Evolutionary conservation across 163 green algal species (phyloP).

Genomic region (Chlorella variabilis): DNA sequence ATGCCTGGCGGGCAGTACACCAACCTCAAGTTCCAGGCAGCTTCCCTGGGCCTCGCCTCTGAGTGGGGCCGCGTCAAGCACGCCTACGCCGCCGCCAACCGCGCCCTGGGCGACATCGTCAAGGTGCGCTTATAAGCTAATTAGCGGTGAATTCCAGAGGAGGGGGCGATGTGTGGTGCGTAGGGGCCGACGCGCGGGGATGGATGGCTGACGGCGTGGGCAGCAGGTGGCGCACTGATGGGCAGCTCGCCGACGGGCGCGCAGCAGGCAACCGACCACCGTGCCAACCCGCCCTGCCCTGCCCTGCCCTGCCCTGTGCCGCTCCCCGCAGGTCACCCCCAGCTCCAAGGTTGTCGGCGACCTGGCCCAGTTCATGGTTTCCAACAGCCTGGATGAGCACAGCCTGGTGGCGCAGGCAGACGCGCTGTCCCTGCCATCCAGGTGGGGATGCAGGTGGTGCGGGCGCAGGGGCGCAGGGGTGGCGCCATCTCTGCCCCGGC

Average conservation of each 20-base stretch:
- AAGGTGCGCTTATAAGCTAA: no score
- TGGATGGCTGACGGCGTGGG: no score
- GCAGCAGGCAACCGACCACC: no score
- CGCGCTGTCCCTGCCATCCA: slow-evolving; percentile 80
- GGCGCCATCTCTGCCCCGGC: no score
- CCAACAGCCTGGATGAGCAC: slow-evolving; percentile 85
- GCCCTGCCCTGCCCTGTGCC: neutral
- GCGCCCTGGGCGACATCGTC: slow-evolving; percentile 90
- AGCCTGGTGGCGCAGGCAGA: slow-evolving; percentile 82
- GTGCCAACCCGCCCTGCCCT: no score
- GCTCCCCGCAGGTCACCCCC: slow-evolving; percentile 72
- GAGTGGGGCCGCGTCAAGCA: slow-evolving; percentile 90
- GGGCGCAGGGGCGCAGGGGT: neutral
- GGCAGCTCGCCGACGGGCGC: no score
- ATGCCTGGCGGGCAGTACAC: slow-evolving; percentile 90
- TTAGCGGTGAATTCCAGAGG: no score
- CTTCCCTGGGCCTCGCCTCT: slow-evolving; percentile 73
- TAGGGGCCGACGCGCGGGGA: no score
- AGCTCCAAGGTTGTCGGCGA: slow-evolving; percentile 89
- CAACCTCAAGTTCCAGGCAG: slow-evolving; percentile 89
- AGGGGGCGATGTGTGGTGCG: no score
- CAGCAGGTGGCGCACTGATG: no score
- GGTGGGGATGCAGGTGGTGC: slow-evolving; percentile 17
- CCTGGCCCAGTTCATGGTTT: slow-evolving; percentile 97
- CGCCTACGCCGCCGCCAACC: slow-evolving; percentile 91